Base-by-base conservation (phyloP, 78 protist genomes). In the Emiliania huxleyi region DNA sequence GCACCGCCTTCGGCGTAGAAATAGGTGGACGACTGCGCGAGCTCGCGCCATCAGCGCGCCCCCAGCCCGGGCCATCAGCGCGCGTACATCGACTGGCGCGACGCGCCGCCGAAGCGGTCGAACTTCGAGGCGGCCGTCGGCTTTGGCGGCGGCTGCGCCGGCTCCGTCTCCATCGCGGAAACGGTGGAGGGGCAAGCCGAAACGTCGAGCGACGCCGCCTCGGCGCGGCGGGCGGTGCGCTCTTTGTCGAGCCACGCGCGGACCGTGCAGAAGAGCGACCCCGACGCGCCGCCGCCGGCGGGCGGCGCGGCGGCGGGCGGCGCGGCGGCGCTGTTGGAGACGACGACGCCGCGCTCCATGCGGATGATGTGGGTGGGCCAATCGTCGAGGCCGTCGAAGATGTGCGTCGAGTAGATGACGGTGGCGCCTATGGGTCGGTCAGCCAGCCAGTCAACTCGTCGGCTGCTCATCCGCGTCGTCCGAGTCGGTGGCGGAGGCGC, bases 361-460 rank as follows among this genome's bases (percentile, higher is more conserved):
- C 26, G 71, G 29, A 90, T 25, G 52, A 69, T 23, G 69, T 83
- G 56, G 25, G 95, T 71, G 29, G 92, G 92, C 96, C 96, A 95
- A 62, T 77, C 94, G 40, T 81, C 92, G 26, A 95, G 73, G 22
- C 96, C 96, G 62, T 95, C 96, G 45, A 95, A 69, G 62, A 95
- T 93, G 94, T 95, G 96, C 6, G 96, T 95, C n/a, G 95, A 89
- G 94, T 93, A 93, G 42, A 94, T 26, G 29, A 91, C 93, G 15
- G 92, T 91, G 33, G 49, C 91, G n/a, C n/a, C n/a, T n/a, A n/a
- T n/a, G n/a, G n/a, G n/a, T n/a, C n/a, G n/a, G n/a, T n/a, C n/a
- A n/a, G n/a, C n/a, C n/a, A n/a, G n/a, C n/a, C n/a, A n/a, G n/a
- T n/a, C n/a, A n/a, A n/a, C n/a, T n/a, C n/a, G n/a, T n/a, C n/a